A percentile compares a stretch with the other conserved stretches of the same genome.
Conservation (phyloP, 768 basidiomycete species). For the button mushroom (Agaricus bisporus) region DNA sequence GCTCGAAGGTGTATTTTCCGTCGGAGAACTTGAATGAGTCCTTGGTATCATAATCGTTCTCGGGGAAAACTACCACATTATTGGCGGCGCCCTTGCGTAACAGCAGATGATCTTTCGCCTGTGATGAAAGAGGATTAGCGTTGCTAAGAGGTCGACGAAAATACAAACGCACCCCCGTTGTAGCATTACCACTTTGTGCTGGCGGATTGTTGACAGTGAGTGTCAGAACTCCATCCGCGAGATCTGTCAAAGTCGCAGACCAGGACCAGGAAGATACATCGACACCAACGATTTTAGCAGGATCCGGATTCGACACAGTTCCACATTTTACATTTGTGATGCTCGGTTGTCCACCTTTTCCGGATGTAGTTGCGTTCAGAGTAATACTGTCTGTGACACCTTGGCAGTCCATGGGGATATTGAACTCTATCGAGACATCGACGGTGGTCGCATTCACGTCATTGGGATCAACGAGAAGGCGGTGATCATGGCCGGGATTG, state of each 20-base stretch:
- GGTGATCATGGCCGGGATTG: conserved; percentile 80
- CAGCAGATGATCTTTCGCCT: conserved; percentile 72
- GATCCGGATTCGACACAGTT: conserved; percentile 39
- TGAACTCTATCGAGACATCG: conserved; percentile 76
- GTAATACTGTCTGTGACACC: conserved; percentile 58
- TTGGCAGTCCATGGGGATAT: conserved; percentile 65
- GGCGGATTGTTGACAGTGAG: conserved; percentile 58
- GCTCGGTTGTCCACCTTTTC: conserved; percentile 49
- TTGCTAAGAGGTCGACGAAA: conserved; percentile 2
- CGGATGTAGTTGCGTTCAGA: conserved; percentile 66
- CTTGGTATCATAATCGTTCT: conserved; percentile 65
- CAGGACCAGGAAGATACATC: conserved; percentile 62
- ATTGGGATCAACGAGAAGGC: conserved; percentile 43
- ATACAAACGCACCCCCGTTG: conserved; percentile 47
- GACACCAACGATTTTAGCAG: conserved; percentile 46
- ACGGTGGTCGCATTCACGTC: conserved; percentile 51
- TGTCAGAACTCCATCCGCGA: conserved; percentile 80
- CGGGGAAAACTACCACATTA: conserved; percentile 87
- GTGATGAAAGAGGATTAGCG: conserved; percentile 11
- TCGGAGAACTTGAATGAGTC: conserved; percentile 49
- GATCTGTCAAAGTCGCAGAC: conserved; percentile 65
- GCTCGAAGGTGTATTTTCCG: conserved; percentile 70
- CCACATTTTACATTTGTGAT: conserved; percentile 46
- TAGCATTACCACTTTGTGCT: conserved; percentile 27
- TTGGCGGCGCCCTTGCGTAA: conserved; percentile 69